These are phyloP conservation scores for Cucurbita pepo DNA, from an alignment of 306 rosid genomes.

Conservation along the genomic window DNA sequence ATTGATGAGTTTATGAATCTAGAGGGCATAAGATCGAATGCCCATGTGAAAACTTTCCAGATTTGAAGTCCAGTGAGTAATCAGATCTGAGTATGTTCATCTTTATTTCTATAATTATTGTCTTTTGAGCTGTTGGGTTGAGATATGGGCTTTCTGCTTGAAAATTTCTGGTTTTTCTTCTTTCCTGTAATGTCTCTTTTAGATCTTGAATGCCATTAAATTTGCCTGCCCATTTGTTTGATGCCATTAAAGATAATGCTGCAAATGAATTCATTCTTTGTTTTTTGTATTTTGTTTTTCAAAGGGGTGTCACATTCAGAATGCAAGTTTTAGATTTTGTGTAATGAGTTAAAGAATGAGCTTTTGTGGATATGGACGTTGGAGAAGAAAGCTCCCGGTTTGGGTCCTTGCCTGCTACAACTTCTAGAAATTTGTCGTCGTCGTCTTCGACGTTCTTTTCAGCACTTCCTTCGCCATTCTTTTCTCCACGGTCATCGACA, in stretches of 20 bases:
- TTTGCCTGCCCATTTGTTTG: background rate
- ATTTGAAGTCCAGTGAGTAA: slow-evolving; percentile 39
- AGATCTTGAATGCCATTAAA: slow-evolving; percentile 20
- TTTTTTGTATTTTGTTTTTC: background rate
- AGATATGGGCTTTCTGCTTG: slow-evolving; percentile 1
- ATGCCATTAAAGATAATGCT: background rate
- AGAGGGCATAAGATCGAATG: slow-evolving; percentile 21
- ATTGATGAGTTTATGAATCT: slow-evolving; percentile 28
- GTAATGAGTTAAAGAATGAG: slow-evolving; percentile 12
- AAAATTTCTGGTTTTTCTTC: background rate
- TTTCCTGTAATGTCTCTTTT: slow-evolving; percentile 8
- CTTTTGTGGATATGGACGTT: slow-evolving; percentile 32
- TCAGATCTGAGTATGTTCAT: slow-evolving; percentile 42
- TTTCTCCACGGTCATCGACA: slow-evolving; percentile 69
- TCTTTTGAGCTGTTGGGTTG: slow-evolving; percentile 8
- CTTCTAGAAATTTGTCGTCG: slow-evolving; percentile 55
- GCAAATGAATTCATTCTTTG: background rate
- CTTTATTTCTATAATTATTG: background rate
- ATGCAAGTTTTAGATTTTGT: slow-evolving; percentile 18
- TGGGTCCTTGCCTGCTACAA: slow-evolving; percentile 32
- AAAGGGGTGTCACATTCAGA: background rate
- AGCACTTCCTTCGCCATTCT: slow-evolving; percentile 77
- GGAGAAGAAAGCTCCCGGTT: slow-evolving; percentile 54
- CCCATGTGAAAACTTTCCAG: slow-evolving; percentile 15
- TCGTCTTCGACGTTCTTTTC: slow-evolving; percentile 72